These are phyloP conservation scores for Vitis rupestris DNA, from an alignment of 164 flowering plant genomes.

Conservation along the genomic window DNA sequence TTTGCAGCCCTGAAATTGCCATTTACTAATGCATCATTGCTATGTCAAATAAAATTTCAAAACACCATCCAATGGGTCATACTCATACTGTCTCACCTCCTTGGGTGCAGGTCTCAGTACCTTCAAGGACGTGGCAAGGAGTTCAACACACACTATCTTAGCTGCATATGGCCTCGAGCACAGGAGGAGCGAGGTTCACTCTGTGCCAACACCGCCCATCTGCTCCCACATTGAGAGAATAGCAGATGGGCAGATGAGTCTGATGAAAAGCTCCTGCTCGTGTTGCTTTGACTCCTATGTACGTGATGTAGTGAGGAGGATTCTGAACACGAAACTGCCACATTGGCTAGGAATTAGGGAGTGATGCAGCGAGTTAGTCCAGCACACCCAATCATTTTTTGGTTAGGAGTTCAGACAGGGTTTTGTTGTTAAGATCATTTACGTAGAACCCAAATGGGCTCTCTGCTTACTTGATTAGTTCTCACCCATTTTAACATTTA, in stretches of 20 bases:
- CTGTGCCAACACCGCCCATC: slow-evolving; percentile 33
- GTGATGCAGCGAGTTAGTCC: background rate
- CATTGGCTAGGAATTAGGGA: slow-evolving; percentile 31
- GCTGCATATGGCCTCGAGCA: slow-evolving; percentile 61
- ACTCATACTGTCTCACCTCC: slow-evolving; percentile 4
- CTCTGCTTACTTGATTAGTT: slow-evolving; percentile 5
- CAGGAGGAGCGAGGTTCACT: slow-evolving; percentile 25
- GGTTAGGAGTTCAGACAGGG: slow-evolving; percentile 5
- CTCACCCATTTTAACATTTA: too few species aligned
- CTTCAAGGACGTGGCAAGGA: slow-evolving; percentile 47
- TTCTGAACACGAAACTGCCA: slow-evolving; percentile 32
- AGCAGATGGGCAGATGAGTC: slow-evolving; percentile 26
- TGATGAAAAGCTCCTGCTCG: slow-evolving; percentile 39
- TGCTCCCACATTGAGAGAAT: slow-evolving; percentile 43
- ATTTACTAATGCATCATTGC: background rate
- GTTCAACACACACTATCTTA: slow-evolving; percentile 59
- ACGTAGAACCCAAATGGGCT: slow-evolving; percentile 10
- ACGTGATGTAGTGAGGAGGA: slow-evolving; percentile 37
- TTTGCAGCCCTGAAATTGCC: too few species aligned
- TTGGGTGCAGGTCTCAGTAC: slow-evolving; percentile 31
- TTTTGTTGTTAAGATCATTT: slow-evolving; percentile 5
- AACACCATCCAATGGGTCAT: background rate
- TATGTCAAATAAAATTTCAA: background rate
- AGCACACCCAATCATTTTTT: background rate
- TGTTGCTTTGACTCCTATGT: slow-evolving; percentile 49